A percentile compares a stretch with the other conserved stretches of the same genome.
Evolutionary conservation across 148 eudicot species (phyloP).

Genomic region (Simmondsia chinensis): DNA sequence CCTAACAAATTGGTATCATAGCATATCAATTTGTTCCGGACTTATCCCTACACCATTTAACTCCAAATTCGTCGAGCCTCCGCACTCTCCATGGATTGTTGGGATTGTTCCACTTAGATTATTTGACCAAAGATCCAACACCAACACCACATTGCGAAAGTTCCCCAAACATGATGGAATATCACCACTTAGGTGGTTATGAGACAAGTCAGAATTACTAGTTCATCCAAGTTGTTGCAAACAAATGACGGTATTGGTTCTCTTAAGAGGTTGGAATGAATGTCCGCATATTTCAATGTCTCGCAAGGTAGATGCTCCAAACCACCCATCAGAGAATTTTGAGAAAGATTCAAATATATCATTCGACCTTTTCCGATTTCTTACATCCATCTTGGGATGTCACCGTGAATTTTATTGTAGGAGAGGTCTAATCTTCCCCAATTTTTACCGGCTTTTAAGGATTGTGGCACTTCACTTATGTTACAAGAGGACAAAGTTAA

Average conservation of each 20-base stretch:
- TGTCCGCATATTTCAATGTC: background rate
- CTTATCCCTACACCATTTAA: too few relatives aligned
- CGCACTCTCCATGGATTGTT: background rate
- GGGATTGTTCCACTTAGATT: background rate
- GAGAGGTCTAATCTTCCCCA: constrained; percentile 9
- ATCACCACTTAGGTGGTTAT: constrained; percentile 1
- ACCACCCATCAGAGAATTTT: constrained; percentile 5
- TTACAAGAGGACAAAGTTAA: constrained; percentile 11
- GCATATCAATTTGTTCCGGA: too few relatives aligned
- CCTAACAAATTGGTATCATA: too few relatives aligned
- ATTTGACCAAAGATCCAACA: background rate
- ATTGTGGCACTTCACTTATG: constrained; percentile 6
- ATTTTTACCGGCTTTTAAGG: background rate
- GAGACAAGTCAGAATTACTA: background rate
- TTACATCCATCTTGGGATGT: constrained; percentile 1
- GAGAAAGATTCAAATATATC: constrained; percentile 2
- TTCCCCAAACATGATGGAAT: background rate
- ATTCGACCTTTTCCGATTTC: background rate
- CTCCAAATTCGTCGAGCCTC: background rate
- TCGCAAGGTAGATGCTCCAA: background rate
- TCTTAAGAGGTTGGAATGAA: background rate
- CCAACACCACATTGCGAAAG: too few relatives aligned
- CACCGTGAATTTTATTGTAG: constrained; percentile 1
- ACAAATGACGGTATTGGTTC: background rate
- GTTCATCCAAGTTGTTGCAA: background rate